Percentiles rank a stretch among this genome's conserved stretches.
Conservation (phyloP, 306 rosid species). For the Quercus suber region DNA sequence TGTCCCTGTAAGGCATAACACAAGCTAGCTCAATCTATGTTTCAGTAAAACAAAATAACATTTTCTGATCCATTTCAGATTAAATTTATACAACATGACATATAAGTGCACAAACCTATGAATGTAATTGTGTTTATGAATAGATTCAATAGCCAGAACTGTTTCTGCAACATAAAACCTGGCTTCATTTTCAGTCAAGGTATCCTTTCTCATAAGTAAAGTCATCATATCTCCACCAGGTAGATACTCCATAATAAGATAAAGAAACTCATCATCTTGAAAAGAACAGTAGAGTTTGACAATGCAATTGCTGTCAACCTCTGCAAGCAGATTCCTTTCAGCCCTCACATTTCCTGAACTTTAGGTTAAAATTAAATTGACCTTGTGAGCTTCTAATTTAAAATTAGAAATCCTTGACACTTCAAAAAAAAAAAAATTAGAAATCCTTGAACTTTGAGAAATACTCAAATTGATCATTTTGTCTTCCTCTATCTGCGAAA, state of each 20-base stretch:
- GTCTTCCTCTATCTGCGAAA: too few relatives aligned
- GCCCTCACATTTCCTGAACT: constrained; percentile 91
- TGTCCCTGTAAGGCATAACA: constrained; percentile 67
- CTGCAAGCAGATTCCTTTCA: constrained; percentile 97
- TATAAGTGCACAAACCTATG: constrained; percentile 61
- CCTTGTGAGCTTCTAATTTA: too few relatives aligned
- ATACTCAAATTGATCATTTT: too few relatives aligned
- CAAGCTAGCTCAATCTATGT: constrained; percentile 12
- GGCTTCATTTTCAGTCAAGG: constrained; percentile 86
- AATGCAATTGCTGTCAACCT: constrained; percentile 96
- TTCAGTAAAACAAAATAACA: background rate
- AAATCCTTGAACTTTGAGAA: too few relatives aligned
- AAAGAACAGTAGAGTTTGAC: constrained; percentile 95
- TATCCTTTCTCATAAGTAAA: constrained; percentile 96
- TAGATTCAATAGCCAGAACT: constrained; percentile 89
- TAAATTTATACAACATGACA: background rate
- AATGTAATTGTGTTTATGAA: constrained; percentile 90
- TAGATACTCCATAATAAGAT: constrained; percentile 96
- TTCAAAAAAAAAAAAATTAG: too few relatives aligned
- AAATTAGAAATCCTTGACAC: too few relatives aligned
- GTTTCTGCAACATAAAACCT: constrained; percentile 94
- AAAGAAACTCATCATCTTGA: constrained; percentile 89
- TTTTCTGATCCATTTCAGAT: constrained; percentile 7
- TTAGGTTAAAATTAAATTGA: too few relatives aligned
- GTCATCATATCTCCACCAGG: constrained; percentile 99